Evolutionary conservation across 257 asterid genomes (phyloP).

Genomic region (Solanum sitiens): DNA sequence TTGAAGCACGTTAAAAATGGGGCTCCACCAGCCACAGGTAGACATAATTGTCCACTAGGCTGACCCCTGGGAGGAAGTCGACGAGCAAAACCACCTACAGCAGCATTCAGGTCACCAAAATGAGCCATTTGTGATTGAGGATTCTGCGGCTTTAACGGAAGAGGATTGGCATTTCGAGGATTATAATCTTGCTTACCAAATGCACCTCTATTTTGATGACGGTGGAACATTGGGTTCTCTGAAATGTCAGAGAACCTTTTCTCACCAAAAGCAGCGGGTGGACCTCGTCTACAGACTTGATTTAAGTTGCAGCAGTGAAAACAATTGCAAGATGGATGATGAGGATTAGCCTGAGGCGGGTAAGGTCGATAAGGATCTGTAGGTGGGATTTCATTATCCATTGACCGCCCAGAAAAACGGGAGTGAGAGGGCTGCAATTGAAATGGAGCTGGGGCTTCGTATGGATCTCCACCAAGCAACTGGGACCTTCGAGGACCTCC

Average conservation of each 20-base stretch:
- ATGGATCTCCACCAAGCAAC: slow-evolving; percentile 30
- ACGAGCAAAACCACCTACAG: slow-evolving; percentile 22
- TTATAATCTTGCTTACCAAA: slow-evolving; percentile 23
- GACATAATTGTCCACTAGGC: slow-evolving; percentile 26
- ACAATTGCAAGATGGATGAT: slow-evolving; percentile 73
- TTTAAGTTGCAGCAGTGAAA: slow-evolving; percentile 40
- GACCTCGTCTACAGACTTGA: slow-evolving; percentile 16
- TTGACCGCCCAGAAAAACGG: slow-evolving; percentile 31
- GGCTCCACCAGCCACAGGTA: slow-evolving; percentile 78
- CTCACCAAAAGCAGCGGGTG: slow-evolving; percentile 19
- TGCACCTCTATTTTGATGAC: slow-evolving; percentile 18
- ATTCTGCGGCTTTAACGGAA: slow-evolving; percentile 21
- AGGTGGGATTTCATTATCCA: slow-evolving; percentile 23
- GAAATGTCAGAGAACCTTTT: slow-evolving; percentile 21
- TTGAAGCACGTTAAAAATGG: slow-evolving; percentile 67
- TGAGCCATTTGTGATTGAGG: slow-evolving; percentile 33
- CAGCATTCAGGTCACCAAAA: slow-evolving; percentile 49
- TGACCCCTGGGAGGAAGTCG: slow-evolving; percentile 32
- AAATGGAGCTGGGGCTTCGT: slow-evolving; percentile 15
- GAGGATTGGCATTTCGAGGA: slow-evolving; percentile 14
- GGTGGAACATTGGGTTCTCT: slow-evolving; percentile 16
- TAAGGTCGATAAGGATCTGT: slow-evolving; percentile 30
- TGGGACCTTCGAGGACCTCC: slow-evolving; percentile 39
- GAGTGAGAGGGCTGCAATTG: slow-evolving; percentile 24
- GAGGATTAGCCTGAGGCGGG: slow-evolving; percentile 28